Percentiles rank a stretch among this genome's conserved stretches.
Conservation (phyloP, 495 filamentous ascomycete genomes). For the Clohesyomyces aquaticus region DNA sequence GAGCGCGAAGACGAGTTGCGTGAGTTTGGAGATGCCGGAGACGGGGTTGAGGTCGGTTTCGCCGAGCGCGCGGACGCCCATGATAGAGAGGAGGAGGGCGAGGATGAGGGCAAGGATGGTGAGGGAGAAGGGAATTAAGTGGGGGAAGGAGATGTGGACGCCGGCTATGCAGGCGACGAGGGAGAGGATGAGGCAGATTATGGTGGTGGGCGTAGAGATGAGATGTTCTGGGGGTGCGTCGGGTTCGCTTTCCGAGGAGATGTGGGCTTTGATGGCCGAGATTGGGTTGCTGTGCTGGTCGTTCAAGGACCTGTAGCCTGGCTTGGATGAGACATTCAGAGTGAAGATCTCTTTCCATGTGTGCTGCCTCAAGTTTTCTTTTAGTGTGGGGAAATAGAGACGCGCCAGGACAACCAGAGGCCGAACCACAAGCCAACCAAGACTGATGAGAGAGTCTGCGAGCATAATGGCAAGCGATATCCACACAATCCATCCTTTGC, state of each 20-base stretch:
- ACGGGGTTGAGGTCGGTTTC: slow-evolving; percentile 98
- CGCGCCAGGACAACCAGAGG: slow-evolving; percentile 57
- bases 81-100: slow-evolving; percentile 85
- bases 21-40: slow-evolving; percentile 93
- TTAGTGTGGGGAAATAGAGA: slow-evolving; percentile 41
- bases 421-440: slow-evolving; percentile 75
- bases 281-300: slow-evolving; percentile 28
- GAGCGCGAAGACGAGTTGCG: slow-evolving; percentile 91
- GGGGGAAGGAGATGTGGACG: slow-evolving; percentile 78
- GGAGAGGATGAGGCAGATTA: slow-evolving; percentile 73
- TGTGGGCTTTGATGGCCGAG: slow-evolving; percentile 24
- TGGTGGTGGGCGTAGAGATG: slow-evolving; percentile 71
- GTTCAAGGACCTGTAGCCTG: slow-evolving; percentile 40
- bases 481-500: slow-evolving; percentile 99
- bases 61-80: slow-evolving; percentile 92
- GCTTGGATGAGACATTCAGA: slow-evolving; percentile 32
- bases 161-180: slow-evolving; percentile 76
- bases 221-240: slow-evolving; percentile 86
- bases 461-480: slow-evolving; percentile 95
- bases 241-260: slow-evolving; percentile 40
- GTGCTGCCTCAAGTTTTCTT: slow-evolving; percentile 39
- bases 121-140: slow-evolving; percentile 64
- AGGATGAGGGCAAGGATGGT: slow-evolving; percentile 84
- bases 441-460: slow-evolving; percentile 84
- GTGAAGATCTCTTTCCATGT: slow-evolving; percentile 38